A percentile compares a stretch with the other conserved stretches of the same genome.
phyloP scores from a whole-genome alignment of 495 filamentous ascomycete genomes.

The Apiosordaria backusii region DNA sequence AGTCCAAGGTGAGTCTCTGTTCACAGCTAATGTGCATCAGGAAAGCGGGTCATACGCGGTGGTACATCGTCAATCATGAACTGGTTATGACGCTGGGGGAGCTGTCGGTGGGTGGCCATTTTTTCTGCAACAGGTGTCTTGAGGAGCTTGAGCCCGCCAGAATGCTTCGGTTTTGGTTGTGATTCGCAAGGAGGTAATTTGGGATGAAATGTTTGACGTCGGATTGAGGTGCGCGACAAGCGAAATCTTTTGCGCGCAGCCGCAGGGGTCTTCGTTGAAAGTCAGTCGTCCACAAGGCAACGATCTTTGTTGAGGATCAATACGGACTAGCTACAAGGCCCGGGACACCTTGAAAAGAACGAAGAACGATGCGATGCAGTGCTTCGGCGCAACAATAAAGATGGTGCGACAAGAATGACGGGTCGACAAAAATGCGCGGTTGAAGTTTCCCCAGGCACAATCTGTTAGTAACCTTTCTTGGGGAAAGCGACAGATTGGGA shows the following conservation, averaged over 20 bases:
- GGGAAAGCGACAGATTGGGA: slow-evolving; percentile 27
- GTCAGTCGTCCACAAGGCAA: not conserved
- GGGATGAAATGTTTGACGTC: not conserved
- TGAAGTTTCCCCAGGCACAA: slow-evolving; percentile 23
- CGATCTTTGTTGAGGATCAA: slow-evolving; percentile 2
- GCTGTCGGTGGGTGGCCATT: slow-evolving; percentile 57
- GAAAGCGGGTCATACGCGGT: slow-evolving; percentile 46
- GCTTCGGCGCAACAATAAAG: slow-evolving; percentile 9
- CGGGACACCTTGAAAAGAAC: not conserved
- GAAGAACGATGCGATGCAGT: not conserved
- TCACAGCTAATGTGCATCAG: slow-evolving; percentile 22
- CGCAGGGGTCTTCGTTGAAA: slow-evolving; percentile 15
- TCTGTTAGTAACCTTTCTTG: slow-evolving; percentile 24
- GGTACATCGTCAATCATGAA: slow-evolving; percentile 71
- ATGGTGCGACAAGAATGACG: not conserved
- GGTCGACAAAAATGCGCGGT: slow-evolving; percentile 18
- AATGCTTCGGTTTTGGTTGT: not conserved
- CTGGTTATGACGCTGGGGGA: slow-evolving; percentile 73
- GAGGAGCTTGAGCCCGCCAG: not conserved
- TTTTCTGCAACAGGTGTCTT: not conserved
- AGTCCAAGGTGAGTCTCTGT: slow-evolving; percentile 29
- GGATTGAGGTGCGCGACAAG: slow-evolving; percentile 17
- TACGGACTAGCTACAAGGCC: not conserved
- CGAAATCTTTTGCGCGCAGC: slow-evolving; percentile 36
- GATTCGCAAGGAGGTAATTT: not conserved